Evolutionary conservation across 768 basidiomycete genomes (phyloP).

Genomic region (Strobilomyces echinocephalus): DNA sequence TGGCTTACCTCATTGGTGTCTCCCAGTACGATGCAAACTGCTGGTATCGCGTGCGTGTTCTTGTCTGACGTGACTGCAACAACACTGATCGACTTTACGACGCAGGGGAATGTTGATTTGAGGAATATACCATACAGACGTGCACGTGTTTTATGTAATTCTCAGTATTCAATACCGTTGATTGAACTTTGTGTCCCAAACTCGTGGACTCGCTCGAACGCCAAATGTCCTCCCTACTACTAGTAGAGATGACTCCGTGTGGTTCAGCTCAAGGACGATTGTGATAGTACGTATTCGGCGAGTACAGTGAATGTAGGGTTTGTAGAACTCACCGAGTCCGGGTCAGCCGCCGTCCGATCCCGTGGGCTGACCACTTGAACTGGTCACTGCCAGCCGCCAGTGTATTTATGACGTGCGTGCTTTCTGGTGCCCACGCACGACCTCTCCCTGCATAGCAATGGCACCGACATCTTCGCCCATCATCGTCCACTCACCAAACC

Average conservation of each 20-base stretch:
- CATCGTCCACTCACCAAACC: background rate
- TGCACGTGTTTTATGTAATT: background rate
- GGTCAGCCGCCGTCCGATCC: slow-evolving; percentile 19
- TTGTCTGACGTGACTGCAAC: background rate
- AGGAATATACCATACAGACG: slow-evolving; percentile 7
- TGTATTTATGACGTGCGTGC: slow-evolving; percentile 21
- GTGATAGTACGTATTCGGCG: background rate
- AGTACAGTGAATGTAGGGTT: background rate
- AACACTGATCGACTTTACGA: slow-evolving; percentile 15
- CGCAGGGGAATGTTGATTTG: slow-evolving; percentile 46
- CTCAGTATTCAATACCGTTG: background rate
- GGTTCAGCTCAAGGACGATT: background rate
- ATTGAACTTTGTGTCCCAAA: background rate
- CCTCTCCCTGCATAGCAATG: slow-evolving; percentile 13
- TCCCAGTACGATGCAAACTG: slow-evolving; percentile 49
- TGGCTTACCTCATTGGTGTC: background rate
- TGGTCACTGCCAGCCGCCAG: slow-evolving; percentile 21
- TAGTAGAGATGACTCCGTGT: too few relatives aligned
- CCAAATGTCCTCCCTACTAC: too few relatives aligned
- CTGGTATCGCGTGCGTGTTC: slow-evolving; percentile 51
- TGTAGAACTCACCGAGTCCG: background rate
- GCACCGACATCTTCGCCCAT: slow-evolving; percentile 17
- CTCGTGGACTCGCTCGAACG: background rate
- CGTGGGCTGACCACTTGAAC: slow-evolving; percentile 13
- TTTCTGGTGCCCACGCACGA: background rate